Conservation (phyloP, 108 stramenopile species). For the Nitzschia putrida region DNA sequence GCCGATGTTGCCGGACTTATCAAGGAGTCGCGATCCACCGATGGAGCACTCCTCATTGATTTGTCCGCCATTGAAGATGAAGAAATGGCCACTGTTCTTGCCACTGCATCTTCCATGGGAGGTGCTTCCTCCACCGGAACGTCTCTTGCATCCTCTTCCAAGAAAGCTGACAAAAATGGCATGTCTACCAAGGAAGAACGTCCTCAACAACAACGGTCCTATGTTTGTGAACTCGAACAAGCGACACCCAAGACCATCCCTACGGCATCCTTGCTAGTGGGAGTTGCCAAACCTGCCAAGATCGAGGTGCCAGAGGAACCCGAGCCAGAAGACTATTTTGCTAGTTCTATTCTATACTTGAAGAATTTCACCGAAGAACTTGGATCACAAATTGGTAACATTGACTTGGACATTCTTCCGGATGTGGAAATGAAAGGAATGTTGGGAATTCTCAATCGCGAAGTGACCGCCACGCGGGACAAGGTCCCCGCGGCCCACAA, state of each 20-base stretch:
- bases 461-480: constrained; percentile 12
- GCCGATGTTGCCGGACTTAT: constrained; percentile 2
- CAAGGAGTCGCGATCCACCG: constrained; percentile 24
- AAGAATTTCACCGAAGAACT: constrained; percentile 11
- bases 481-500: constrained; percentile 11
- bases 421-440: constrained; percentile 25
- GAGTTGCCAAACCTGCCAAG: no score
- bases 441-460: constrained; percentile 25
- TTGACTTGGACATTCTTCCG: constrained; percentile 22
- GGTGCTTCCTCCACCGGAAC: neutral
- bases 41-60: constrained; percentile 31
- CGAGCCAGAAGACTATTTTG: neutral
- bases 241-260: neutral
- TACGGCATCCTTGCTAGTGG: no score
- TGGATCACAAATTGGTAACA: constrained; percentile 15
- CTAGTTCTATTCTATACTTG: constrained; percentile 14
- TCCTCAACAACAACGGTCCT: neutral
- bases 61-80: constrained; percentile 27
- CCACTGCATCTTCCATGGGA: no score
- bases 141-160: neutral
- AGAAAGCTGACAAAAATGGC: neutral
- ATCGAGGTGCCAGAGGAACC: no score
- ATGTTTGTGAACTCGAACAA: neutral
- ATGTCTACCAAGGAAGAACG: neutral
- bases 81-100: constrained; percentile 10